Conservation (phyloP, 2,329 filamentous ascomycete genomes). For the Talaromyces atroroseus region DNA sequence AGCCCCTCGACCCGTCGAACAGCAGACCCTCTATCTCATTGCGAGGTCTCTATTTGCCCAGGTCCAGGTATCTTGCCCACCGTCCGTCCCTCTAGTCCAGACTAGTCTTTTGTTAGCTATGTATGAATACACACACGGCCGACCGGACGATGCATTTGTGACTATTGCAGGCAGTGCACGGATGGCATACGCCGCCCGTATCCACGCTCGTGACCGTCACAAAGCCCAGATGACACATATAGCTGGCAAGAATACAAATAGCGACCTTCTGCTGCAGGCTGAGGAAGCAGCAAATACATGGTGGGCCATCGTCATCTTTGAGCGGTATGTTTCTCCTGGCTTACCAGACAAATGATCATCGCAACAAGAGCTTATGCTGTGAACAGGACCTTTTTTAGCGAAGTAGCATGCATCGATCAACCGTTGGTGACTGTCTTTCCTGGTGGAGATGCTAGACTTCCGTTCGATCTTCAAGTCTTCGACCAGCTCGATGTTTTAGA, state of each 20-base stretch:
- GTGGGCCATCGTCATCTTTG: not conserved
- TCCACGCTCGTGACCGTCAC: not conserved
- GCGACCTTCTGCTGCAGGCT: not conserved
- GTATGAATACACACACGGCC: not conserved
- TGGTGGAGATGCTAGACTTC: not conserved
- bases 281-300: conserved; percentile 3
- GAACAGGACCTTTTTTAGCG: not conserved
- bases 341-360: not conserved
- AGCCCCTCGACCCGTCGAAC: not conserved
- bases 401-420: not conserved
- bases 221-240: not conserved
- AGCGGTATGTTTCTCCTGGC: conserved; percentile 9
- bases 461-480: not conserved
- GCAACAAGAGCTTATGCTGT: not conserved
- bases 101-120: not conserved
- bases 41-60: not conserved
- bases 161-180: not conserved
- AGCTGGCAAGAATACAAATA: not conserved
- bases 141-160: not conserved
- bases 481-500: not conserved
- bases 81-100: not conserved
- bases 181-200: conserved; percentile 4
- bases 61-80: not conserved
- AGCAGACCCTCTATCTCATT: not conserved
- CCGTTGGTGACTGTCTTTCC: not conserved